Base-by-base conservation (phyloP, 768 basidiomycete species). In the Roridomyces roridus region DNA sequence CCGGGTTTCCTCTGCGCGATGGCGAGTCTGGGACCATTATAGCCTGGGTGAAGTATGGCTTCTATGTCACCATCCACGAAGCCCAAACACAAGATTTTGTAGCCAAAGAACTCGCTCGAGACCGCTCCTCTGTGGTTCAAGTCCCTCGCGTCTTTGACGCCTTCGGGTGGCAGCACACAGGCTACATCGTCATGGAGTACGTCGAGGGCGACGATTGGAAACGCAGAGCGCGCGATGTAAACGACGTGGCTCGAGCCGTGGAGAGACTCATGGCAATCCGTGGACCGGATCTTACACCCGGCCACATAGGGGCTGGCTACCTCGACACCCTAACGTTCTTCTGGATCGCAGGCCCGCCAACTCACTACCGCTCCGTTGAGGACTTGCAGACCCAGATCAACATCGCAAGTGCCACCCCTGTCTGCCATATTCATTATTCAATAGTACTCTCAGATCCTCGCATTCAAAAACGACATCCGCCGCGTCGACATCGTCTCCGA, bases 161-260 rank as follows among this genome's bases (percentile, higher is more conserved):
- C 37, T 48, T 49, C 17, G 17, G 34, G n/a, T 15, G 18, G 18
- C 15, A 18, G 15, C 18, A 21, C 45, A 44, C 28, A 18, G 60
- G 62, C 12, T 63, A 59, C 47, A 63, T 63, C 37, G 62, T 63
- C 12, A 56, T 46, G 25, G 62, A 63, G 48, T 63, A 61, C 54
- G 53, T 63, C 39, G 39, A 60, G 28, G 60, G 44, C 24, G 21
- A 26, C 25, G 28, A 34, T 21, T 63, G 60, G 47, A n/a, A n/a
- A n/a, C n/a, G n/a, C n/a, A 34, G 37, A n/a, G 15, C 31, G 41
- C 21, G 11, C 20, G 62, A 60, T 25, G 25, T 26, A 25, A 26
- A 26, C 15, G 41, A 45, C 18, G 51, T 54, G 10, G 60, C 51
- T 17, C 35, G 25, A 15, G 60, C 60, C 36, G 59, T 62, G 10